Percentiles rank a stretch among this genome's conserved stretches.
Conservation (phyloP, 805 yeast species). For the Metschnikowia kunwiensis region DNA sequence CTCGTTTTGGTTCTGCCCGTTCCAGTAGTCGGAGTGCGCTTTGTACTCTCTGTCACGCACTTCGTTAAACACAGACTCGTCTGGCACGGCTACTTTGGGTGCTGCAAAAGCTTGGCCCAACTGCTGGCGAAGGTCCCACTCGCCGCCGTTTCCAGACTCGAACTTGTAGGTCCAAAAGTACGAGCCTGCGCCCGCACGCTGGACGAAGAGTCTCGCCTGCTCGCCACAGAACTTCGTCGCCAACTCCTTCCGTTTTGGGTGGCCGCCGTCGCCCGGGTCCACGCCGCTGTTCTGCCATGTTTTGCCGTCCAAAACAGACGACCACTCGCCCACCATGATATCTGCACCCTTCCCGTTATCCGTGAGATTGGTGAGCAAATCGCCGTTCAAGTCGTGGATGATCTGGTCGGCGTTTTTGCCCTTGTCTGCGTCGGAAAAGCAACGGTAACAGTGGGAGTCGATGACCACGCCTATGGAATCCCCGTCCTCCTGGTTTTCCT, state of each 20-base stretch:
- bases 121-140: conserved; percentile 91
- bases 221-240: conserved; percentile 59
- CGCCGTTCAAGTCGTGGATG: conserved; percentile 50
- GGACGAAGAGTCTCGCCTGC: conserved; percentile 47
- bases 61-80: conserved; percentile 39
- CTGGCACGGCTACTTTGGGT: conserved; percentile 34
- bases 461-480: conserved; percentile 59
- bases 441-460: conserved; percentile 84
- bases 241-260: conserved; percentile 45
- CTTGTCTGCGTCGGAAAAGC: conserved; percentile 76
- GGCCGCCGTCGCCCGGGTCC: conserved; percentile 21
- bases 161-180: conserved; percentile 93
- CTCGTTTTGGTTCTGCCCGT: conserved; percentile 49
- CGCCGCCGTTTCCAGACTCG: conserved; percentile 88
- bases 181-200: conserved; percentile 64
- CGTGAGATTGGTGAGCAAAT: conserved; percentile 48
- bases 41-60: conserved; percentile 34
- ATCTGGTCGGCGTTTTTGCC: conserved; percentile 61
- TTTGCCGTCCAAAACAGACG: conserved; percentile 76
- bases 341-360: conserved; percentile 53
- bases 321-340: conserved; percentile 82
- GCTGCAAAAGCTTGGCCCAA: conserved; percentile 38
- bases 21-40: conserved; percentile 69
- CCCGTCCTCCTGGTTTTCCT: conserved; percentile 33
- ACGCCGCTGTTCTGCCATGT: conserved; percentile 61